Percentiles rank a stretch among this genome's conserved stretches.
Conservation (phyloP, 2,329 filamentous ascomycete genomes). For the Cryphonectria naterciae region DNA sequence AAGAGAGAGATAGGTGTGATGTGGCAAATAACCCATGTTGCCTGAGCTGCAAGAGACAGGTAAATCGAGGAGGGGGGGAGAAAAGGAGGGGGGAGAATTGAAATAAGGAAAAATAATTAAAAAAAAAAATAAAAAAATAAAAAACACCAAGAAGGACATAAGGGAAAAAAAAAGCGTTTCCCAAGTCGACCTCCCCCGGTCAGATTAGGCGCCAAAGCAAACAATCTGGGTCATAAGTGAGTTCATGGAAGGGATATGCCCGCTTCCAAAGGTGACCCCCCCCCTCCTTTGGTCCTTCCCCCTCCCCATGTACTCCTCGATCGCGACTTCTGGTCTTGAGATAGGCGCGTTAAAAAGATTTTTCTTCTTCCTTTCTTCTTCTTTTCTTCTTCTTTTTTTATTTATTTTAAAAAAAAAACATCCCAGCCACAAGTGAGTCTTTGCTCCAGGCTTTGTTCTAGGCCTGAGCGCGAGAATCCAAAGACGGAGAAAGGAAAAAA, state of each 20-base stretch:
- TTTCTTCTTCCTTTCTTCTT: no score
- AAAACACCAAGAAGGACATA: not conserved
- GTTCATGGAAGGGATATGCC: conserved; percentile 42
- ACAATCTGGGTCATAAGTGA: conserved; percentile 6
- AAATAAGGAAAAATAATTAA: no score
- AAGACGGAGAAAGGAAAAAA: not conserved
- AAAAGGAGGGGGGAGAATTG: not conserved
- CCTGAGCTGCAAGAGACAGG: conserved; percentile 36
- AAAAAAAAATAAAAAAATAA: not conserved
- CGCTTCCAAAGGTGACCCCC: conserved; percentile 34
- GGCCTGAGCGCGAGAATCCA: not conserved
- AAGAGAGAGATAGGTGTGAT: conserved; percentile 39
- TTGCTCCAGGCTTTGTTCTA: not conserved
- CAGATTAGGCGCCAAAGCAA: conserved; percentile 27
- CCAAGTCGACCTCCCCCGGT: conserved; percentile 32
- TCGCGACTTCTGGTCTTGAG: conserved; percentile 27
- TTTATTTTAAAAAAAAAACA: no score
- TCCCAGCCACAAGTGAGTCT: not conserved
- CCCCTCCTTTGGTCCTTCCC: not conserved
- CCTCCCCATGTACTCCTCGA: not conserved
- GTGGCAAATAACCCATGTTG: conserved; percentile 50
- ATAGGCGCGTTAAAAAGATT: conserved; percentile 14
- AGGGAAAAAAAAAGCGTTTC: conserved; percentile 1
- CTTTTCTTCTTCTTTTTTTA: no score
- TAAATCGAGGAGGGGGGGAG: conserved; percentile 31